A percentile compares a stretch with the other conserved stretches of the same genome.
Evolutionary conservation across 2,329 filamentous ascomycete species (phyloP).

Genomic region (Aspergillus proliferans): DNA sequence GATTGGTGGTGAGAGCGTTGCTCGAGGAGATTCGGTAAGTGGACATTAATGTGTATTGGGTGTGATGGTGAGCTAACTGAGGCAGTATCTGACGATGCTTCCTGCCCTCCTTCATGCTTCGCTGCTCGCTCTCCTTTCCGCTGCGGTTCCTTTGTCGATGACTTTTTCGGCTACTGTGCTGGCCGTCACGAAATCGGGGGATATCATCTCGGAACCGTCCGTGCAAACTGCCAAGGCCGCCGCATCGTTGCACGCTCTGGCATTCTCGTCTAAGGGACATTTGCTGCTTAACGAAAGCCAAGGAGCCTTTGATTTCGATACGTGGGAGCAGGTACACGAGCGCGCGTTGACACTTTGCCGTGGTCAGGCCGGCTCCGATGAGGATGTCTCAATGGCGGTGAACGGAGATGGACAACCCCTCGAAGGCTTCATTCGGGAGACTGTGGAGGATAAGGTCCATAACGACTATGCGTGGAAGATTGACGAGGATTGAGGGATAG

Average conservation of each 20-base stretch:
- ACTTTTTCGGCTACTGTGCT: conserved; percentile 62
- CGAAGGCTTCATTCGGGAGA: conserved; percentile 56
- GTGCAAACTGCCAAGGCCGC: conserved; percentile 57
- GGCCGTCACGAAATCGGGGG: conserved; percentile 45
- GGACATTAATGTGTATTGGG: not conserved
- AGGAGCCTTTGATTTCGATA: conserved; percentile 66
- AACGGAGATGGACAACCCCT: conserved; percentile 41
- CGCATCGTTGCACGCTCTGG: conserved; percentile 72
- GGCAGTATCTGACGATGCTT: conserved; percentile 69
- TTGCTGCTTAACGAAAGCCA: conserved; percentile 75
- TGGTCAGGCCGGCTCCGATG: conserved; percentile 34
- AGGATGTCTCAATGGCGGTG: conserved; percentile 42
- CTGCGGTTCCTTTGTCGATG: conserved; percentile 70
- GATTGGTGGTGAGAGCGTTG: conserved; percentile 27
- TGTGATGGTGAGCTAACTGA: conserved; percentile 5
- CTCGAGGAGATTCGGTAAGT: conserved; percentile 34
- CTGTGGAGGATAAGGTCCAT: conserved; percentile 52
- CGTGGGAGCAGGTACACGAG: conserved; percentile 67
- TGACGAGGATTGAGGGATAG: conserved; percentile 24
- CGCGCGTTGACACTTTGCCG: conserved; percentile 62
- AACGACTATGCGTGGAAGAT: conserved; percentile 35
- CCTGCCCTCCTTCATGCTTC: conserved; percentile 77
- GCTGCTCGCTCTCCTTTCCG: conserved; percentile 71
- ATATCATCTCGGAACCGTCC: conserved; percentile 56
- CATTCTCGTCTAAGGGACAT: conserved; percentile 67